Base-by-base conservation (phyloP, 2,329 filamentous ascomycete genomes). In the Hypoxylon sp. region DNA sequence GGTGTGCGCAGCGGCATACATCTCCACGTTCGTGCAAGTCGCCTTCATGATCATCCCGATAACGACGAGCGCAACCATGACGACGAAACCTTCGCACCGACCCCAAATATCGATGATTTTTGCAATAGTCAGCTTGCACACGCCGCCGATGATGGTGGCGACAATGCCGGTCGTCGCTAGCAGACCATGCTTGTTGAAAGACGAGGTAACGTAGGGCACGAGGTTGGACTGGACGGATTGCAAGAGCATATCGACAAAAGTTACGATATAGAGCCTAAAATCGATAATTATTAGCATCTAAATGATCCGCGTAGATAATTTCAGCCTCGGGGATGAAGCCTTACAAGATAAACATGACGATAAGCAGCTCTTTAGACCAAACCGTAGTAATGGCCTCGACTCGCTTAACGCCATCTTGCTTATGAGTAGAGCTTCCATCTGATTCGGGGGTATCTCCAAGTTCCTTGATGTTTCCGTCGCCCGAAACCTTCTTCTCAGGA, bases 1-100 rank as follows among this genome's bases (percentile, higher is more conserved):
- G 2, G 90, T 87, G 70, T 90, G 83, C 17, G 85, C 88, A 3
- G 87, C 88, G 48, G 85, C 85, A 74, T 88, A 91, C 6, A 85
- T 86, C 67, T 85, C 80, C 26, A 90, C 81, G 65, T 85, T 85
- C 42, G 84, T 80, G 75, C 84, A 90, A 1, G 83, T 81, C 14
- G 90, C 90, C 81, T 90, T 91, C 78, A 92, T 84, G 71, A 90
- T 84, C 74, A 90, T 86, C 6, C 85, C 83, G 63, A 89, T 77
- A 68, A 86, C 80, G 63, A 81, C 81, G 35, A 85, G 76, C 19
- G 81, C 46, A 10, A 85, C 73, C 74, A 82, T 82, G 63, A 80
- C 69, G 22, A 79, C 70, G 72, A 84, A 85, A 1, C 83, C 83
- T 67, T 85, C 81, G 33, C 80, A 76, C 39, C 84, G 83, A 35